phyloP scores from a whole-genome alignment of 805 yeast species.

The Sugiyamaella qingdaonensis region DNA sequence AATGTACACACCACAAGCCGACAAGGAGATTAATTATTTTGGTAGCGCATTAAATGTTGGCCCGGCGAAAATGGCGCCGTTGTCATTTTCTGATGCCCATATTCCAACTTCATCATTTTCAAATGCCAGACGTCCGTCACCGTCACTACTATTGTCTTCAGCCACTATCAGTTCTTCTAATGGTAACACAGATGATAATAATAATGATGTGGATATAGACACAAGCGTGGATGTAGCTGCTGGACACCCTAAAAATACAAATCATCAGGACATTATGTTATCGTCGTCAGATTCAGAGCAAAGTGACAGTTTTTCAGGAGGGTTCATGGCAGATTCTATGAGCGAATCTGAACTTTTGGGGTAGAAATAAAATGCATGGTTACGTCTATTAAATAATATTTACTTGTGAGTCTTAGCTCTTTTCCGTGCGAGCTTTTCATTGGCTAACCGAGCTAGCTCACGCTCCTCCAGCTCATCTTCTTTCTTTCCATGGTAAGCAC shows the following conservation, averaged over 20 bases:
- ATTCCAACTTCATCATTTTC: too few relatives aligned
- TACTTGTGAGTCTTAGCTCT: neutral
- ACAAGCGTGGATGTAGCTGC: too few relatives aligned
- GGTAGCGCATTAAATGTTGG: too few relatives aligned
- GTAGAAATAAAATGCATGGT: conserved; percentile 1
- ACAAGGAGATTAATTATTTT: too few relatives aligned
- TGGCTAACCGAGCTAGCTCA: conserved; percentile 20
- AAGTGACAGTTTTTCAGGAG: conserved; percentile 2
- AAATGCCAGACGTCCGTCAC: too few relatives aligned
- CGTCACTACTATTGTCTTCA: too few relatives aligned
- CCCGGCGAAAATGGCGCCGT: too few relatives aligned
- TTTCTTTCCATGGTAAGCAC: conserved; percentile 60
- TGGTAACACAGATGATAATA: too few relatives aligned
- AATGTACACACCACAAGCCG: neutral
- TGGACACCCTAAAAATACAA: too few relatives aligned
- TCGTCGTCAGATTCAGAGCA: neutral
- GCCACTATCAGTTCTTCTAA: too few relatives aligned
- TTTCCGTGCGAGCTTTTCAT: conserved; percentile 19
- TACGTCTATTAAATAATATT: neutral
- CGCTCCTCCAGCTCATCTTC: conserved; percentile 72
- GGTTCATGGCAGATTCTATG: conserved; percentile 24
- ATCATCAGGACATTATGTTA: neutral
- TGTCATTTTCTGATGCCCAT: too few relatives aligned
- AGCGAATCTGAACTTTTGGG: conserved; percentile 22
- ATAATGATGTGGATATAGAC: too few relatives aligned